phyloP scores from a whole-genome alignment of 2,329 filamentous ascomycete genomes.

The Fusarium ambrosium region DNA sequence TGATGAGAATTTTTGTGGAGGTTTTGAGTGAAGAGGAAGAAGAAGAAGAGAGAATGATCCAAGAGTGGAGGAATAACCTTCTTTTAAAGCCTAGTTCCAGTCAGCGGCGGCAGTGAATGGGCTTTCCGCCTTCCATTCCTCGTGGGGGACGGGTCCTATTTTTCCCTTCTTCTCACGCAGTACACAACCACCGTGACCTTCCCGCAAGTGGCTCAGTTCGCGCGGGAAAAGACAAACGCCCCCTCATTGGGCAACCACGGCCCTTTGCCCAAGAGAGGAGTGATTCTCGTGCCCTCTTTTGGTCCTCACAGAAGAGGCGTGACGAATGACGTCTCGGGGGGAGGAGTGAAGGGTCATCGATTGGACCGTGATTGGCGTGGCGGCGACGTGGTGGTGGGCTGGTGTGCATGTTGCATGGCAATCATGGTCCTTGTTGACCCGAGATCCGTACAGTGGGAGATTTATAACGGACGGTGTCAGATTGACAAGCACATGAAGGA shows the following conservation, averaged over 20 bases:
- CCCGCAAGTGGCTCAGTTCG: conserved; percentile 19
- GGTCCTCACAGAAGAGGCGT: conserved; percentile 13
- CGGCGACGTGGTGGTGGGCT: not conserved
- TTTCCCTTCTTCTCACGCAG: conserved; percentile 13
- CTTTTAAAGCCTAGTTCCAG: conserved; percentile 22
- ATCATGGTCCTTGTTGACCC: not conserved
- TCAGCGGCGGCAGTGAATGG: conserved; percentile 3
- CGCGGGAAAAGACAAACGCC: conserved; percentile 4
- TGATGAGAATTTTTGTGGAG: conserved; percentile 1
- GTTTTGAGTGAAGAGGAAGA: conserved; percentile 19
- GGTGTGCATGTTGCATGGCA: not conserved
- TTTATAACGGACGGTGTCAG: not conserved
- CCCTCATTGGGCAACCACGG: not conserved
- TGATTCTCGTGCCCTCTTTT: conserved; percentile 18
- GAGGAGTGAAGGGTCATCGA: not conserved
- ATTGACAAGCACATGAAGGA: not conserved
- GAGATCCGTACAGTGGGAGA: conserved; percentile 25
- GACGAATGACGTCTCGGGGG: conserved; percentile 34
- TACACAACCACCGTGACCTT: not conserved
- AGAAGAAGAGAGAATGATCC: conserved; percentile 8
- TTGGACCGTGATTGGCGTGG: conserved; percentile 29
- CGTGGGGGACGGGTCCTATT: conserved; percentile 2
- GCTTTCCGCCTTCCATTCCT: not conserved
- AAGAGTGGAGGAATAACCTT: conserved; percentile 21
- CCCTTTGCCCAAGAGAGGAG: conserved; percentile 28